These are phyloP conservation scores for Tolypocladium cylindrosporum DNA, from an alignment of 2,329 filamentous ascomycete species.

Conservation along the genomic window DNA sequence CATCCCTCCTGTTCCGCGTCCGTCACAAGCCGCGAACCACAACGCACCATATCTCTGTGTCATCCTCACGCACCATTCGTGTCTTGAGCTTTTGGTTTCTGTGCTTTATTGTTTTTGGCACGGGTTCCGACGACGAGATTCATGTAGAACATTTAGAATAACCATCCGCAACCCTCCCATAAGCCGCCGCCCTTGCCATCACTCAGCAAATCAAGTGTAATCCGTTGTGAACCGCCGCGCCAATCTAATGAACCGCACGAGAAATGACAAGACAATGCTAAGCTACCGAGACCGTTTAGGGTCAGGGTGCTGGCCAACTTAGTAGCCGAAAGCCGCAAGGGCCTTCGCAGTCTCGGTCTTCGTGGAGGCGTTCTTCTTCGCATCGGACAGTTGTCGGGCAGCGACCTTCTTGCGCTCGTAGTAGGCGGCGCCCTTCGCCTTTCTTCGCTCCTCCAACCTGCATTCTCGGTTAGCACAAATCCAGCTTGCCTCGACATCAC, in stretches of 20 bases:
- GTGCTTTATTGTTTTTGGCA: conserved; percentile 24
- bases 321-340: conserved; percentile 88
- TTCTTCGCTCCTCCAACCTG: conserved; percentile 98
- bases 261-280: conserved; percentile 33
- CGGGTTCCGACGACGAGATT: conserved; percentile 21
- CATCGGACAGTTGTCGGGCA: conserved; percentile 80
- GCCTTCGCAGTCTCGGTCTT: conserved; percentile 80
- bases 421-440: conserved; percentile 98
- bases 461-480: conserved; percentile 10
- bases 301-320: conserved; percentile 31
- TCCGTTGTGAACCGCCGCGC: conserved; percentile 40
- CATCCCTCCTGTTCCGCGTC: conserved; percentile 2
- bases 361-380: conserved; percentile 84
- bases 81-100: conserved; percentile 13
- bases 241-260: conserved; percentile 45
- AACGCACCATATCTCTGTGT: background rate
- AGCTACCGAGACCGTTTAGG: conserved; percentile 19
- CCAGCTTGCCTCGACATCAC: background rate
- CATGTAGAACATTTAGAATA: conserved; percentile 25
- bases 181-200: conserved; percentile 31
- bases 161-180: conserved; percentile 20
- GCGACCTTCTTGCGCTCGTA: conserved; percentile 99
- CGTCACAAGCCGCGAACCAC: background rate
- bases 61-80: conserved; percentile 2
- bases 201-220: conserved; percentile 38